These are phyloP conservation scores for Suhomyces emberorum DNA, from an alignment of 805 yeast species.

Conservation along the genomic window DNA sequence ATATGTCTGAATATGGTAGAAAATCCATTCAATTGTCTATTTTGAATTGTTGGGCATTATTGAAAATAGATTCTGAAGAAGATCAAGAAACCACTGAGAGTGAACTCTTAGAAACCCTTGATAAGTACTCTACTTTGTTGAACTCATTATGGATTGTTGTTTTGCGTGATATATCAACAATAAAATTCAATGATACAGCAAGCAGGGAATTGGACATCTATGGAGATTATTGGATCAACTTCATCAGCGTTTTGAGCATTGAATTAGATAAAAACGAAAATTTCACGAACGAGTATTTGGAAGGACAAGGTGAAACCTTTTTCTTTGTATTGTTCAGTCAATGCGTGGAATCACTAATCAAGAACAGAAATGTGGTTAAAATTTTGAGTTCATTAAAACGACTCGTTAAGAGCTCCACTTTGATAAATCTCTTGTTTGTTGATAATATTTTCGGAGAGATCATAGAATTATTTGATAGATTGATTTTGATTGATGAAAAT, in stretches of 20 bases:
- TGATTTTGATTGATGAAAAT: slow-evolving; percentile 59
- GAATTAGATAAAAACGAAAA: slow-evolving; percentile 51
- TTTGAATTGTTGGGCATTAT: slow-evolving; percentile 71
- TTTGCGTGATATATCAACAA: slow-evolving; percentile 68
- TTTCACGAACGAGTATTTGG: slow-evolving; percentile 45
- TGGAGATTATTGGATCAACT: slow-evolving; percentile 67
- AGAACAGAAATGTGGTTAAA: slow-evolving; percentile 42
- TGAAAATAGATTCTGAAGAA: slow-evolving; percentile 37
- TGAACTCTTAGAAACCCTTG: slow-evolving; percentile 48
- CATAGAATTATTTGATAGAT: slow-evolving; percentile 70
- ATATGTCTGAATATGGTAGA: slow-evolving; percentile 41
- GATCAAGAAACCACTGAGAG: slow-evolving; percentile 27
- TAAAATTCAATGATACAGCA: slow-evolving; percentile 49
- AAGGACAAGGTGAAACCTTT: slow-evolving; percentile 59
- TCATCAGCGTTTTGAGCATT: slow-evolving; percentile 71
- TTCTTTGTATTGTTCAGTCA: slow-evolving; percentile 80
- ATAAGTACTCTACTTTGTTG: slow-evolving; percentile 56
- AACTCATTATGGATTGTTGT: slow-evolving; percentile 78
- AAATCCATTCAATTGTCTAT: slow-evolving; percentile 57
- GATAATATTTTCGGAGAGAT: slow-evolving; percentile 72
- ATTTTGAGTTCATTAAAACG: slow-evolving; percentile 48
- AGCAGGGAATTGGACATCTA: slow-evolving; percentile 46
- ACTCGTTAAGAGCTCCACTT: slow-evolving; percentile 53
- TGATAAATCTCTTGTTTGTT: slow-evolving; percentile 58
- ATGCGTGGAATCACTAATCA: slow-evolving; percentile 70